These are phyloP conservation scores for Pseudozyma hubeiensis DNA, from an alignment of 1,284 basidiomycete genomes.

Conservation along the genomic window DNA sequence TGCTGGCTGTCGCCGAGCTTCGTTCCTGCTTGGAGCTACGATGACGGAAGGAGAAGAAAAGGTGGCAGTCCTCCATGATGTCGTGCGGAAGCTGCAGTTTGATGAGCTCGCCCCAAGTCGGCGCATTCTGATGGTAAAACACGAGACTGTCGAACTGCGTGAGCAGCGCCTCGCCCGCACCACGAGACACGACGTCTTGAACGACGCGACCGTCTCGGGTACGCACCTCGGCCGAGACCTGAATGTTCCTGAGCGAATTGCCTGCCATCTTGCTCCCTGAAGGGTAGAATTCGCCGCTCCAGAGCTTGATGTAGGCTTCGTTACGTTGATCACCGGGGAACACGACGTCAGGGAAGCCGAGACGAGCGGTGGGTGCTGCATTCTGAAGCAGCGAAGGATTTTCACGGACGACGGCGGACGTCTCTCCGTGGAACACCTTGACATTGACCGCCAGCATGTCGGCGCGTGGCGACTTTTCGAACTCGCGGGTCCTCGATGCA, in stretches of 20 bases:
- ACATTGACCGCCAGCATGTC: slow-evolving; percentile 88
- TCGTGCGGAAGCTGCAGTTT: slow-evolving; percentile 82
- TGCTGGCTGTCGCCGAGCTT: slow-evolving; percentile 19
- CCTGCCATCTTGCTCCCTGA: slow-evolving; percentile 58
- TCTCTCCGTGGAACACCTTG: slow-evolving; percentile 87
- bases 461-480: slow-evolving; percentile 86
- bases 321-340: slow-evolving; percentile 92
- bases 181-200: slow-evolving; percentile 82
- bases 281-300: slow-evolving; percentile 65
- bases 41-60: slow-evolving; percentile 93
- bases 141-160: slow-evolving; percentile 89
- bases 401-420: slow-evolving; percentile 80
- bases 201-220: slow-evolving; percentile 79
- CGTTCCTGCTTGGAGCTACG: slow-evolving; percentile 73
- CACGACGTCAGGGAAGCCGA: slow-evolving; percentile 97
- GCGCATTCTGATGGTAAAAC: slow-evolving; percentile 70
- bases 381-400: slow-evolving; percentile 88
- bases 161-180: slow-evolving; percentile 83
- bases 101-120: slow-evolving; percentile 91
- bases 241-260: slow-evolving; percentile 75
- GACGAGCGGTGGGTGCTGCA: slow-evolving; percentile 81
- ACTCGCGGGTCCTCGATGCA: slow-evolving; percentile 80
- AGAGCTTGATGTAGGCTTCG: slow-evolving; percentile 84
- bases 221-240: slow-evolving; percentile 90
- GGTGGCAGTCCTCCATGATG: slow-evolving; percentile 81